These are phyloP conservation scores for Vickermania ingenoplastis DNA, from an alignment of 208 protist genomes.

Conservation along the genomic window DNA sequence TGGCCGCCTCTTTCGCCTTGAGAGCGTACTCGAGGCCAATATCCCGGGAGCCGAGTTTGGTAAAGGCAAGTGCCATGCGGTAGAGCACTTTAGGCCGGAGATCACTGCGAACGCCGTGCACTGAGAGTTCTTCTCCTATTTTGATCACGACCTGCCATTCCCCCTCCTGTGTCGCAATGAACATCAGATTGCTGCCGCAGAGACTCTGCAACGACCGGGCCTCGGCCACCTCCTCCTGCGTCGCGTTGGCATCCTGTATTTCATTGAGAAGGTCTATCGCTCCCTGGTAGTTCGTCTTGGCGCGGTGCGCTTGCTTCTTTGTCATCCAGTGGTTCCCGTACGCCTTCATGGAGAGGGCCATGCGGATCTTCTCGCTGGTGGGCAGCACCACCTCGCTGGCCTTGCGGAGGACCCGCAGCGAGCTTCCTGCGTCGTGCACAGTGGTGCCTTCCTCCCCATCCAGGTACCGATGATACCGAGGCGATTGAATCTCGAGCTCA, in stretches of 20 bases:
- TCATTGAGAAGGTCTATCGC: background rate
- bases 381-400: background rate
- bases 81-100: constrained; percentile 3
- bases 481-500: constrained; percentile 4
- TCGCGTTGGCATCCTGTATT: background rate
- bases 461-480: constrained; percentile 12
- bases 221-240: background rate
- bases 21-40: background rate
- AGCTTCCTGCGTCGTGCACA: constrained; percentile 4
- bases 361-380: background rate
- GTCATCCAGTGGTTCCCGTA: constrained; percentile 1
- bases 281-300: constrained; percentile 1
- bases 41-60: background rate
- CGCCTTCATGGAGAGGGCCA: background rate
- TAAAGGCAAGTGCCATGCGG: constrained; percentile 6
- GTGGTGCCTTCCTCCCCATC: constrained; percentile 16
- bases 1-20: constrained; percentile 1
- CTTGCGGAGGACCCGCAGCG: background rate
- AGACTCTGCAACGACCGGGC: background rate
- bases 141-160: background rate
- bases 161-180: background rate
- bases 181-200: constrained; percentile 3
- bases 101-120: background rate
- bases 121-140: background rate
- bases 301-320: background rate